phyloP scores from a whole-genome alignment of 1,284 basidiomycete genomes.

The Stereum hirsutum region DNA sequence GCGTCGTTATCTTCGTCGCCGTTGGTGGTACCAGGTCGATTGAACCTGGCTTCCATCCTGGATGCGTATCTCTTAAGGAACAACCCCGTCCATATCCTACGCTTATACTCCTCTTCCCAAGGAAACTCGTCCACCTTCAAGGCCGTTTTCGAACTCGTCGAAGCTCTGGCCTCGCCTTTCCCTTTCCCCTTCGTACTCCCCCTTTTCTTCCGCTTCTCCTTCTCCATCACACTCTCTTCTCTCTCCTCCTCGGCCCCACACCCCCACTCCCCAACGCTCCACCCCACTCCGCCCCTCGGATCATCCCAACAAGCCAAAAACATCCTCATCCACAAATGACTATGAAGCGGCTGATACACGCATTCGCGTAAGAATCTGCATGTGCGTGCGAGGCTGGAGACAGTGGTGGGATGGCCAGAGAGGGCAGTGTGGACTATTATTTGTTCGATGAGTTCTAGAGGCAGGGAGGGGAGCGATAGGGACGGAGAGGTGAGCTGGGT shows the following conservation, averaged over 20 bases:
- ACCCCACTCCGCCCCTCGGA: constrained; percentile 22
- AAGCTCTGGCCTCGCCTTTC: constrained; percentile 3
- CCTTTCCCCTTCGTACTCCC: constrained; percentile 7
- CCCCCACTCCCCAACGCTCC: constrained; percentile 10
- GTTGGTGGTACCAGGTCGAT: too few species aligned
- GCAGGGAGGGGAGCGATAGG: too few species aligned
- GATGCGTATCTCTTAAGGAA: too few species aligned
- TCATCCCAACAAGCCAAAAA: constrained; percentile 44
- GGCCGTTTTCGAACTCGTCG: too few species aligned
- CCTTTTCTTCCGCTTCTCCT: too few species aligned
- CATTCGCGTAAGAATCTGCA: constrained; percentile 29
- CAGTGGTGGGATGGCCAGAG: constrained; percentile 21
- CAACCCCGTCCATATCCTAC: constrained; percentile 16
- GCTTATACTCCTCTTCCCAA: constrained; percentile 18
- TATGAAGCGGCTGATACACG: constrained; percentile 31
- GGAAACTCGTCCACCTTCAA: constrained; percentile 12
- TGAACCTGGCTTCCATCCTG: too few species aligned
- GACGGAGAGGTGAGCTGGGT: too few species aligned
- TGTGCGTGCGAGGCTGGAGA: constrained; percentile 34
- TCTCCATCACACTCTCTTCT: neutral
- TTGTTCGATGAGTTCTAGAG: constrained; percentile 33
- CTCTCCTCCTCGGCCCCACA: constrained; percentile 5
- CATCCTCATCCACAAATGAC: constrained; percentile 44
- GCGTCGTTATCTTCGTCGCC: too few species aligned
- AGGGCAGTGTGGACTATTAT: constrained; percentile 27